Evolutionary conservation across 495 filamentous ascomycete genomes (phyloP), one percentile per base, ranked within the genome.

Genomic region (Penicillium tannophilum): DNA sequence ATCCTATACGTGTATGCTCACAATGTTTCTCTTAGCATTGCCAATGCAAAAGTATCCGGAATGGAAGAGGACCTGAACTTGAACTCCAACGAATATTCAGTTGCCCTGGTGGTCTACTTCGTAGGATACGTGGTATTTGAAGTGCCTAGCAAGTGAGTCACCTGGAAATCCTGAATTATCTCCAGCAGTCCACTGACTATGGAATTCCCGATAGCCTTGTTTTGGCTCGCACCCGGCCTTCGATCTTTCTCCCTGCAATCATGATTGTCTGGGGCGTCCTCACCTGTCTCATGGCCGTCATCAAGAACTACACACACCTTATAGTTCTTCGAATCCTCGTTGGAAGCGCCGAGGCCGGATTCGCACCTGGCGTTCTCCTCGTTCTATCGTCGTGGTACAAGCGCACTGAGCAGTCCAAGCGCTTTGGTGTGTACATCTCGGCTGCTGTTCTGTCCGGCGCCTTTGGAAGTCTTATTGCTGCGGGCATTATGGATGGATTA

Each of bases 321-420:
- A 58, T 81, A 19, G 74, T 69, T 17, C 71, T 79, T 28, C 62
- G 66, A 20, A 41, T 62, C 7, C 47, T 69, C 12, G 60, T 80
- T 30, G 77, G 77, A 20, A 67, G 74, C 17, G 65, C 78, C 14
- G 76, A 79, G 59, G 73, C 76, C 12, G 74, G 76, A 0, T 80
- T 79, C 52, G 69, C 72, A 8, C 78, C 74, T 6, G 79, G 74
- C 42, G 70, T 82, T 8, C 56, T 82, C 20, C 75, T 79, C 23
- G 63, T 81, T 26, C 69, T 83, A 16, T 79, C 78, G 10, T 78
- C 71, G 2, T 84, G 80, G 80, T 83, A 83, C 62, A 77, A 78
- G 58, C 67, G 69, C 31, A 76, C 72, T 16, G 79, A 84, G 62
- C 76, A 80, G 47, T 80, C 77, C 8, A 78, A 76, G 45, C 64